Conservation (phyloP, 2,329 filamentous ascomycete species). For the Fusarium equiseti region DNA sequence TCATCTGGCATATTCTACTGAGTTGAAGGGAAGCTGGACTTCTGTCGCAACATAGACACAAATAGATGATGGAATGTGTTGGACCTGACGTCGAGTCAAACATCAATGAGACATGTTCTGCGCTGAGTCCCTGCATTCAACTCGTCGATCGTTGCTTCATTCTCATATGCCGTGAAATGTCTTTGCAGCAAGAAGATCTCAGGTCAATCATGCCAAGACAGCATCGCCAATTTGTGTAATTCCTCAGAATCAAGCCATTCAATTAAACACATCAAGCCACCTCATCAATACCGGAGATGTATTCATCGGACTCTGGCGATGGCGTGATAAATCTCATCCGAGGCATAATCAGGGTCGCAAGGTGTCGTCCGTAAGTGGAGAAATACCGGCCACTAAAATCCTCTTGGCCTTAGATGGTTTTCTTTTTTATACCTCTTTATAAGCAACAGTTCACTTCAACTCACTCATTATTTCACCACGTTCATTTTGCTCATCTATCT, state of each 20-base stretch:
- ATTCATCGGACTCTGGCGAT: constrained; percentile 13
- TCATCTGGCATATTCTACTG: neutral
- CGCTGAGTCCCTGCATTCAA: neutral
- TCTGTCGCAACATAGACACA: neutral
- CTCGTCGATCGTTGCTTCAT: neutral
- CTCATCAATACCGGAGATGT: neutral
- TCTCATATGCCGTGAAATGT: neutral
- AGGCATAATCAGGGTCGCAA: constrained; percentile 31
- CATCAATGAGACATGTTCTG: neutral
- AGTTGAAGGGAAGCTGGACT: neutral
- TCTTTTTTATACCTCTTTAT: constrained; percentile 12
- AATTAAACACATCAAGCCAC: neutral
- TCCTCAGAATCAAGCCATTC: neutral
- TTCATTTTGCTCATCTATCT: neutral
- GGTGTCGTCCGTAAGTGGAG: constrained; percentile 24
- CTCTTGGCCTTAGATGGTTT: constrained; percentile 2
- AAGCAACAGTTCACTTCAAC: neutral
- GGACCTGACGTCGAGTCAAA: neutral
- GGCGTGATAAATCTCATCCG: constrained; percentile 37
- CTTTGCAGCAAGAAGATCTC: neutral
- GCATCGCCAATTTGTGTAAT: neutral
- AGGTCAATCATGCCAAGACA: neutral
- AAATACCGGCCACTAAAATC: constrained; percentile 31
- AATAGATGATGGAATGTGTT: neutral
- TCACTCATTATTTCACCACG: neutral